phyloP scores from a whole-genome alignment of 768 basidiomycete species.

The Mycena filopes region DNA sequence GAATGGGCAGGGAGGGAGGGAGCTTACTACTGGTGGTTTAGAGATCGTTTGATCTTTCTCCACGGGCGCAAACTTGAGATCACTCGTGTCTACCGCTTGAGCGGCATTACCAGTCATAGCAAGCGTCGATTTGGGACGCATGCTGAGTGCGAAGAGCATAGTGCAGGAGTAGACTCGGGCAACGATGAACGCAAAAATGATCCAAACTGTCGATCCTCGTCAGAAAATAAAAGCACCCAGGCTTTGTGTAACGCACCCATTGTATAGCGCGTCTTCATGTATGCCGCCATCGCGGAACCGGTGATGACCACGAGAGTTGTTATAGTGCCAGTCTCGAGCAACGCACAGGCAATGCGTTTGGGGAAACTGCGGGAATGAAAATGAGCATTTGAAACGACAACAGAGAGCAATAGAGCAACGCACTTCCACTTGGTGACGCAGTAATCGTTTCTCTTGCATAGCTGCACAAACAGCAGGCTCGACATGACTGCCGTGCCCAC shows the following conservation, averaged over 20 bases:
- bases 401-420: background rate
- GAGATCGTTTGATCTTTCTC: too few species aligned
- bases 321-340: slow-evolving; percentile 16
- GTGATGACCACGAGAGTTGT: slow-evolving; percentile 11
- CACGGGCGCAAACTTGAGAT: too few species aligned
- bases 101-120: background rate
- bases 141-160: slow-evolving; percentile 14
- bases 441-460: slow-evolving; percentile 3
- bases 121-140: slow-evolving; percentile 2
- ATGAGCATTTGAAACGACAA: too few species aligned
- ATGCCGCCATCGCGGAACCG: background rate
- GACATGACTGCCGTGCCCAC: slow-evolving; percentile 10
- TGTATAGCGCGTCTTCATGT: background rate
- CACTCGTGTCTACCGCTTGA: background rate
- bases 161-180: slow-evolving; percentile 28
- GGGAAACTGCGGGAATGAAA: background rate
- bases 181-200: slow-evolving; percentile 19
- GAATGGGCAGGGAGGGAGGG: background rate
- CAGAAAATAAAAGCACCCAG: background rate
- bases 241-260: background rate
- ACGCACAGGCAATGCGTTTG: background rate
- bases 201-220: slow-evolving; percentile 8
- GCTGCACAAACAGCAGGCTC: slow-evolving; percentile 17
- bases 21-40: background rate
- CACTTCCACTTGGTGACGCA: slow-evolving; percentile 3